Conservation (phyloP, 225 moss, liverwort and hornwort genomes). For the Pleurozium schreberi region DNA sequence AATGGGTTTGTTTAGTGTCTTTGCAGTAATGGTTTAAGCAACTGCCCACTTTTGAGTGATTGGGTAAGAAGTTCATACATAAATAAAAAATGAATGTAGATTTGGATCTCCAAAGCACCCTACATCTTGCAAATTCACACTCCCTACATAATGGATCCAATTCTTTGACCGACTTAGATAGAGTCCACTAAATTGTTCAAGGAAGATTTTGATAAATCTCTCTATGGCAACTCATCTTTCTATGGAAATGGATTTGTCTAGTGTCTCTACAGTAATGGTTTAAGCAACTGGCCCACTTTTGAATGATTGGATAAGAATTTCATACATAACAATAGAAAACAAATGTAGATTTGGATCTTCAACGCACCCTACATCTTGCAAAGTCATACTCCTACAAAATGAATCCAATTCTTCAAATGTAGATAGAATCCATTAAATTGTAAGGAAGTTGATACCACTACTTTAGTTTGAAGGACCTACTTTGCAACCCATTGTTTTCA, state of each 20-base stretch:
- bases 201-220: too few species aligned
- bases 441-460: too few species aligned
- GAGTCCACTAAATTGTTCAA: background rate
- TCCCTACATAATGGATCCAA: background rate
- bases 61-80: background rate
- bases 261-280: background rate
- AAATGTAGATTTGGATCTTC: background rate
- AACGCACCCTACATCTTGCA: rapidly evolving
- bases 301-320: background rate
- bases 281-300: background rate
- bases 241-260: background rate
- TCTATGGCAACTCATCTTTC: background rate
- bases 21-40: background rate
- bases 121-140: background rate
- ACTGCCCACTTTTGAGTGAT: background rate
- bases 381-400: background rate
- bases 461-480: too few species aligned
- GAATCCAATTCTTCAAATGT: background rate
- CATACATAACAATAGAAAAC: background rate
- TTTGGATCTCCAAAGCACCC: background rate
- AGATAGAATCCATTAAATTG: background rate
- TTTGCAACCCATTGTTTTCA: too few species aligned
- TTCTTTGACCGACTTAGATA: background rate
- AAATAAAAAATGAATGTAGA: background rate
- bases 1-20: background rate